Evolutionary conservation across 805 yeast species (phyloP).

Genomic region (Wickerhamiella occidentalis): DNA sequence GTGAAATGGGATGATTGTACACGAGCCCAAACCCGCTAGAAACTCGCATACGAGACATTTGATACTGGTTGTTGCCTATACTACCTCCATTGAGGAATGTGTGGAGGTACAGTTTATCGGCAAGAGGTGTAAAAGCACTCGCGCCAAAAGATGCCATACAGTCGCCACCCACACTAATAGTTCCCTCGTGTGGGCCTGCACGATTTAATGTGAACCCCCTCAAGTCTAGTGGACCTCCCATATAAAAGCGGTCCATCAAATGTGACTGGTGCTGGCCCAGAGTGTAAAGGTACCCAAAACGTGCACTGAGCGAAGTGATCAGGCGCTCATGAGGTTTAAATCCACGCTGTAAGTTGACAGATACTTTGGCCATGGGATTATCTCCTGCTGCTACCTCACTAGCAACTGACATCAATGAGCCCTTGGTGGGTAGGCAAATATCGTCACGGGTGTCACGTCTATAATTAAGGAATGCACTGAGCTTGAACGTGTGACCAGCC

Average conservation of each 20-base stretch:
- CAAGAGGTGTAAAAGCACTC: conserved; percentile 44
- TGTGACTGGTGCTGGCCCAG: conserved; percentile 32
- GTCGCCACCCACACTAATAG: conserved; percentile 58
- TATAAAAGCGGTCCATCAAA: conserved; percentile 64
- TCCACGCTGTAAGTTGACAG: conserved; percentile 29
- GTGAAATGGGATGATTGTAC: conserved; percentile 51
- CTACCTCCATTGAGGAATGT: conserved; percentile 57
- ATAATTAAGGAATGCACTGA: conserved; percentile 37
- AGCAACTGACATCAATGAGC: conserved; percentile 32
- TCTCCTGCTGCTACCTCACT: conserved; percentile 37
- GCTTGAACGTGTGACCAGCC: conserved; percentile 53
- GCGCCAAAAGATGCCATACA: conserved; percentile 44
- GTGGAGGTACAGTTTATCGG: conserved; percentile 48
- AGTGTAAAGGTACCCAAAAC: conserved; percentile 19
- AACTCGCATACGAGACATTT: conserved; percentile 33
- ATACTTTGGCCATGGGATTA: conserved; percentile 26
- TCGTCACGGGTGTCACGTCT: conserved; percentile 35
- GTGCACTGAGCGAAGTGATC: conserved; percentile 15
- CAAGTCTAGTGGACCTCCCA: conserved; percentile 69
- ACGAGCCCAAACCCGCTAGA: conserved; percentile 50
- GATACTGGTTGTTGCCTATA: conserved; percentile 22
- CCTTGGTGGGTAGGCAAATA: conserved; percentile 36
- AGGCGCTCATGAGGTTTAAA: conserved; percentile 19
- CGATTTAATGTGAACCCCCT: conserved; percentile 59
- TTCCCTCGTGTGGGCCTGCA: conserved; percentile 46